Conservation (phyloP, 2,329 filamentous ascomycete genomes). For the Aureobasidium sp. region DNA sequence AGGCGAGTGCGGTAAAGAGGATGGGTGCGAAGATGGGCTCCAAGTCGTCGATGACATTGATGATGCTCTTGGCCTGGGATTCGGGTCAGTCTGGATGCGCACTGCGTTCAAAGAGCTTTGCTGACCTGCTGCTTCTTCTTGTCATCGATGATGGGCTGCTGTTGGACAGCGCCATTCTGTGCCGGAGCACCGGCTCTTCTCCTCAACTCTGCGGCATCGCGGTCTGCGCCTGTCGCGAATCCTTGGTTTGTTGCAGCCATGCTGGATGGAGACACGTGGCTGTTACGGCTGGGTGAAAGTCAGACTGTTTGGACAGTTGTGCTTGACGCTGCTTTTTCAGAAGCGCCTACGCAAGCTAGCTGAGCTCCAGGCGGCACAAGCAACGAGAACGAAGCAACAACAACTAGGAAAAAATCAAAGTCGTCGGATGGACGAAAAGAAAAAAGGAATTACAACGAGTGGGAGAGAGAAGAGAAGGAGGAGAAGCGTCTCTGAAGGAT, state of each 20-base stretch:
- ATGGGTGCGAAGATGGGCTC: conserved; percentile 58
- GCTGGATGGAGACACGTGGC: background rate
- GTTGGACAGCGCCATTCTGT: conserved; percentile 11
- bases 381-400: conserved; percentile 5
- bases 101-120: background rate
- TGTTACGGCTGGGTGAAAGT: background rate
- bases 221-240: conserved; percentile 10
- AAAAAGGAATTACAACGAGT: conserved; percentile 10
- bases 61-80: conserved; percentile 44
- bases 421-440: conserved; percentile 5
- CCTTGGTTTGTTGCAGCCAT: conserved; percentile 13
- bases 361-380: background rate
- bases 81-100: background rate
- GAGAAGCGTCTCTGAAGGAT: background rate
- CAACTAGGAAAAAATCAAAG: background rate
- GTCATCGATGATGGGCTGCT: conserved; percentile 9
- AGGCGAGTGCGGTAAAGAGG: conserved; percentile 55
- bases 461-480: conserved; percentile 3
- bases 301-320: background rate
- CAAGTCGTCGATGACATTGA: conserved; percentile 56
- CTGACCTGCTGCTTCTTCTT: conserved; percentile 14
- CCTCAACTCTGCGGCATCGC: background rate
- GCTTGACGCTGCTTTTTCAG: background rate
- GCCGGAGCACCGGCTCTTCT: conserved; percentile 8
- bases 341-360: conserved; percentile 10